A percentile compares a stretch with the other conserved stretches of the same genome.
Evolutionary conservation across 2,329 filamentous ascomycete species (phyloP).

Genomic region (Xylaria sp.): DNA sequence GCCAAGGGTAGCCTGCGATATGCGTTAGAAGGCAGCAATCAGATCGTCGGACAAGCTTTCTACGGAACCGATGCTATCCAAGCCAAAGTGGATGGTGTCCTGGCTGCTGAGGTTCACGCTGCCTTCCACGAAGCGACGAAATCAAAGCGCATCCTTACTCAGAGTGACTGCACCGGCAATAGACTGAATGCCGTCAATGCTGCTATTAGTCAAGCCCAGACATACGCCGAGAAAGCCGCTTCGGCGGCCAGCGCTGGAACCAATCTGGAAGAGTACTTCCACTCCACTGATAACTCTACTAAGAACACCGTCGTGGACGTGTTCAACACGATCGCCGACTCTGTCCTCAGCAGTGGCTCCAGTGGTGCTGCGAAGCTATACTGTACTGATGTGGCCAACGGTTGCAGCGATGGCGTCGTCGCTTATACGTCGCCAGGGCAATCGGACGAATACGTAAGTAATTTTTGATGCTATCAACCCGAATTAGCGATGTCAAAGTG

Average conservation of each 20-base stretch:
- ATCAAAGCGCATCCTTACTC: constrained; percentile 6
- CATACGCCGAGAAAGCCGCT: constrained; percentile 1
- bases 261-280: constrained; percentile 19
- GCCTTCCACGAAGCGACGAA: constrained; percentile 3
- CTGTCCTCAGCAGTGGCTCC: constrained; percentile 8
- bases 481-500: too few species aligned
- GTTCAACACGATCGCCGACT: constrained; percentile 13
- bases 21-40: constrained; percentile 14
- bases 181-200: not conserved
- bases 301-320: constrained; percentile 6
- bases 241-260: constrained; percentile 8
- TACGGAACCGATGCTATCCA: constrained; percentile 12
- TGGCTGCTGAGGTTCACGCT: constrained; percentile 4
- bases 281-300: constrained; percentile 12
- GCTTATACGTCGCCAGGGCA: constrained; percentile 5
- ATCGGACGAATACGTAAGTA: constrained; percentile 18
- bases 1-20: constrained; percentile 10
- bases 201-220: constrained; percentile 6
- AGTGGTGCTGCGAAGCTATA: constrained; percentile 15
- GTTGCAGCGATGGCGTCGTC: constrained; percentile 4
- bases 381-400: constrained; percentile 8
- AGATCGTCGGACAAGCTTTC: constrained; percentile 10
- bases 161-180: constrained; percentile 13
- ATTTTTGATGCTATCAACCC: too few species aligned
- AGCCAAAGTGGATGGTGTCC: not conserved